Percentiles rank a stretch among this genome's conserved stretches.
Evolutionary conservation across 1,139 yeast species (phyloP).

Genomic region (Wickerhamomyces sp.): DNA sequence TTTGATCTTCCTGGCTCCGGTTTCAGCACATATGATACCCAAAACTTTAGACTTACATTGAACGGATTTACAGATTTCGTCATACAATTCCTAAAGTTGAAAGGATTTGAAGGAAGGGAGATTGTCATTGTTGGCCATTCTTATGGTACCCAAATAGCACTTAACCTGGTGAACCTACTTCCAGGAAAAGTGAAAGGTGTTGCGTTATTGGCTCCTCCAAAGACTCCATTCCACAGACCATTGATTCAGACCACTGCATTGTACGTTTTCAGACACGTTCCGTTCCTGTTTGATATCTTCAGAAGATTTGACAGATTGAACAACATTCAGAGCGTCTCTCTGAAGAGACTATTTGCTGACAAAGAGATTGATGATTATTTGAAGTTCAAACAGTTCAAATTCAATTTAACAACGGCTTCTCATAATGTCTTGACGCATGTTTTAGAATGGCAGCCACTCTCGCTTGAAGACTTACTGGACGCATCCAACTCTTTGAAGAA

Average conservation of each 20-base stretch:
- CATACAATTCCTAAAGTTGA: conserved; percentile 28
- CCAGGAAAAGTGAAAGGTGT: conserved; percentile 36
- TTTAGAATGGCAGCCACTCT: conserved; percentile 15
- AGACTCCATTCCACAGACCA: conserved; percentile 13
- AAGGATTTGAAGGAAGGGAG: conserved; percentile 34
- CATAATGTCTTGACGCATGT: conserved; percentile 17
- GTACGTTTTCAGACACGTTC: conserved; percentile 27
- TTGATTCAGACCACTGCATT: conserved; percentile 8
- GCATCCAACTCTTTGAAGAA: conserved; percentile 5
- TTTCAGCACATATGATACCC: conserved; percentile 30
- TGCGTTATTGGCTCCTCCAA: conserved; percentile 51
- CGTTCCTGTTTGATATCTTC: conserved; percentile 41
- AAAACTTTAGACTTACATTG: conserved; percentile 15
- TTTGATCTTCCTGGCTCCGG: conserved; percentile 74
- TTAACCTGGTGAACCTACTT: conserved; percentile 11
- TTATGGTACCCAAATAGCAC: conserved; percentile 39
- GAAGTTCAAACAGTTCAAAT: conserved; percentile 23
- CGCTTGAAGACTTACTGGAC: conserved; percentile 13
- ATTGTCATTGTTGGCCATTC: conserved; percentile 53
- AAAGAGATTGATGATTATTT: conserved; percentile 10
- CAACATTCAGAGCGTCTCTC: conserved; percentile 46
- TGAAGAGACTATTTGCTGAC: conserved; percentile 26
- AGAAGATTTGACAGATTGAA: conserved; percentile 49
- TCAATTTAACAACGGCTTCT: conserved; percentile 24
- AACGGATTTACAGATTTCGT: conserved; percentile 15